Base-by-base conservation (phyloP, 2,329 filamentous ascomycete species). In the Cladophialophora yegresii region DNA sequence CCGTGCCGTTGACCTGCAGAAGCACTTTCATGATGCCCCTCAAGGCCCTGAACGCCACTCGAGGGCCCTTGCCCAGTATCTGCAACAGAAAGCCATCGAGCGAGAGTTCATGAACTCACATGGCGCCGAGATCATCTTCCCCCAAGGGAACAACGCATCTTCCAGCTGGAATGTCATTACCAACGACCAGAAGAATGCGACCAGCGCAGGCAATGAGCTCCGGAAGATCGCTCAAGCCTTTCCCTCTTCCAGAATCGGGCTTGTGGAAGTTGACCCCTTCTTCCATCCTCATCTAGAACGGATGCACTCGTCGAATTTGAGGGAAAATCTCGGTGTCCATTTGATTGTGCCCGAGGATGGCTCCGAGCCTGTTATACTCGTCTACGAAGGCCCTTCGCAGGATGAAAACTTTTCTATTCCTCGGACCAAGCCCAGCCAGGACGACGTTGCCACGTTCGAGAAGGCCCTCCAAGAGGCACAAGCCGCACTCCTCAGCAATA, bases 91-190 rank as follows among this genome's bases (percentile, higher is more conserved):
- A 53, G 85, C 87, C 71, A 90, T 93, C 71, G 89, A 98, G 71
- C 86, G 91, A 71, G 87, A 92, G 58, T 83, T 99, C 13, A 92
- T 97, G 80, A 86, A 85, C 65, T 79, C 85, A 54, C 91, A 96
- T 77, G 85, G 90, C 73, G 89, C 92, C n/a, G 90, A 91, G 75
- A 96, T 98, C 75, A 90, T 93, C 72, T 88, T 92, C 1, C 91
- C 92, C 0, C 87, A 87, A 10, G 50, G 61, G 23, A 61, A 63
- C 2, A 65, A 57, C 58, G 62, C 70, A 3, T 64, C 66, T 7
- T 85, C 90, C 51, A 88, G 88, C 0, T 96, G 93, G 92, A 89
- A 96, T 75, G 85, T 98, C 61, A 96, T 93, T 77, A 91, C 91
- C 6, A 85, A 89, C 43, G 90, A 96, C 72, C 88, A 89, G 69